Base-by-base conservation (phyloP, 2,329 filamentous ascomycete species). In the Orbilia javanica region DNA sequence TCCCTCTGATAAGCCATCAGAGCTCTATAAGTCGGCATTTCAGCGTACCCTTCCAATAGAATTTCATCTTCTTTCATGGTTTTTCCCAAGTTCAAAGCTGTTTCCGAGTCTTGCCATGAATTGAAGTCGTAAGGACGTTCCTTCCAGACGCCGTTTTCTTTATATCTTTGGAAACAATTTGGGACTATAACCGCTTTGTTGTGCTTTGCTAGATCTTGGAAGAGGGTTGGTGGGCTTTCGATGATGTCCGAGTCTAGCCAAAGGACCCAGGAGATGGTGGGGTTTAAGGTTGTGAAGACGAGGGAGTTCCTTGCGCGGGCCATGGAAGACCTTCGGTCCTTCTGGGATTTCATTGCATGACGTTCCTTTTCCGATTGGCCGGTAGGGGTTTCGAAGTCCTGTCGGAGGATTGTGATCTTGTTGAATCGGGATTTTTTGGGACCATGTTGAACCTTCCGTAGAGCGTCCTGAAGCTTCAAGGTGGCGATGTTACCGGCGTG, bases 221-320 rank as follows among this genome's bases (percentile, higher is more conserved):
- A 97, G 63, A 99, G 86, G 1, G 90, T 88, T 0, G 90, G 86
- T 0, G 95, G 96, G 3, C 93, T 93, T 85, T 99, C 96, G 81
- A 99, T 83, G 80, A 99, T 92, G 84, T 99, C 96, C 42, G 91
- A 89, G 83, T 99, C 96, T 31, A 99, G 88, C 96, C 96, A 99
- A 25, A 99, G 87, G 36, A 99, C 94, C 96, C 96, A 99, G 0
- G 93, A 96, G 0, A 94, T 97, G 11, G 90, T 88, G 0, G 94
- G 94, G 1, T 95, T 94, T 8, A 99, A 87, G 0, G 95, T 98
- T 7, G 96, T 97, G 86, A 98, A 99, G 29, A 99, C 88, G 7
- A 99, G 88, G 67, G 93, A 96, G 84, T 99, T 99, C 80, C 96
- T 91, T 42, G 96, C 95, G 82, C 93, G 92, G 82, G 93, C 91